Evolutionary conservation across 371 early-diverging fungal genomes (phyloP).

Genomic region (Syncephalastrum racemosum): DNA sequence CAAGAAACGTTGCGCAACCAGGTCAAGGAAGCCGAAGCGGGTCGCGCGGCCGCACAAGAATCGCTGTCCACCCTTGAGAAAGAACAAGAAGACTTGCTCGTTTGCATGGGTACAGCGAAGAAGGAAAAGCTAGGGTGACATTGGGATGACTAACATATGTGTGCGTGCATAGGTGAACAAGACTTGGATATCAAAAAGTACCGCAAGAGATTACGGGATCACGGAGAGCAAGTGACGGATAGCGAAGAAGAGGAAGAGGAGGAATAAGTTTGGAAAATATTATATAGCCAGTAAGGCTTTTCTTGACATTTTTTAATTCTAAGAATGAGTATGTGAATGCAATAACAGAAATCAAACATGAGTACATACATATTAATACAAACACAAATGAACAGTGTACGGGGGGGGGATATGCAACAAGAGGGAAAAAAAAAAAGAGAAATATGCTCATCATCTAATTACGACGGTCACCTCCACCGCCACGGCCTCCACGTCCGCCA

Average conservation of each 20-base stretch:
- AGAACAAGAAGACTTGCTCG: conserved; percentile 91
- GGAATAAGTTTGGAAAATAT: background rate
- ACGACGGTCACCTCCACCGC: conserved; percentile 15
- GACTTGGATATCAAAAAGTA: conserved; percentile 66
- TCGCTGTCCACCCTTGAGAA: conserved; percentile 51
- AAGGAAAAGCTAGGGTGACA: background rate
- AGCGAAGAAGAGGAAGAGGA: conserved; percentile 59
- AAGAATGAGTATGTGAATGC: no score
- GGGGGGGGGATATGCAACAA: background rate
- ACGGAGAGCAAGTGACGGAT: conserved; percentile 61
- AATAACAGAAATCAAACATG: no score
- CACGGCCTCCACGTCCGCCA: conserved; percentile 16
- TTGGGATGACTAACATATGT: background rate
- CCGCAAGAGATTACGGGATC: conserved; percentile 58
- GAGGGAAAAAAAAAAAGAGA: background rate
- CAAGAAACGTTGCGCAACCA: conserved; percentile 8
- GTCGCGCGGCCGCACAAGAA: conserved; percentile 20
- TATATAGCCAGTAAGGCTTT: no score
- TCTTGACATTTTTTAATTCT: no score
- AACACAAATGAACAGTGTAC: no score
- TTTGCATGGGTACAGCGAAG: conserved; percentile 65
- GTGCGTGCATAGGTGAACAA: conserved; percentile 60
- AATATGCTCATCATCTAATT: background rate
- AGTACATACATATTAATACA: no score
- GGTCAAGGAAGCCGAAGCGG: conserved; percentile 37